Evolutionary conservation across 805 yeast species (phyloP).

Genomic region (Wickerhamiella shivajii): DNA sequence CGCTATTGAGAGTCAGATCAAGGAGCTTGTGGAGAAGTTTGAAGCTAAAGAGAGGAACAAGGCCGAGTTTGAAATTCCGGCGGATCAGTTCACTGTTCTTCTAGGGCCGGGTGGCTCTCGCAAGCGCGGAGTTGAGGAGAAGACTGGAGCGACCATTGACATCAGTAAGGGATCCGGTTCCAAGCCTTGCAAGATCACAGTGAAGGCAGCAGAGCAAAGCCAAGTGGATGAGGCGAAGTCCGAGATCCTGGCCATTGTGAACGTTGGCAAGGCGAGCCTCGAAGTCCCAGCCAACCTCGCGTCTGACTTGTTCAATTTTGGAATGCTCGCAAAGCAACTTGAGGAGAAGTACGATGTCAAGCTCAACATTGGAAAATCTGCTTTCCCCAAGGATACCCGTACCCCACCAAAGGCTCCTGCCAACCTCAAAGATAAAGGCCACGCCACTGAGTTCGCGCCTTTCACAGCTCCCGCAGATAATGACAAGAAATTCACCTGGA

Average conservation of each 20-base stretch:
- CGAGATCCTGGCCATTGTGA: constrained; percentile 44
- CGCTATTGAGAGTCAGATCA: constrained; percentile 46
- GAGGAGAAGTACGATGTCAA: constrained; percentile 39
- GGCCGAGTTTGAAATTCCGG: constrained; percentile 36
- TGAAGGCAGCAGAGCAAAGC: constrained; percentile 50
- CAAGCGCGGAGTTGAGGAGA: constrained; percentile 58
- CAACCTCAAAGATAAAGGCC: constrained; percentile 24
- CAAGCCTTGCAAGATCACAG: constrained; percentile 34
- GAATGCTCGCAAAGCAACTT: constrained; percentile 43
- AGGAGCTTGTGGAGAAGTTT: constrained; percentile 42
- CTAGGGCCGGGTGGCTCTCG: constrained; percentile 72
- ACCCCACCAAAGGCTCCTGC: constrained; percentile 8
- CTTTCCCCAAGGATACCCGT: constrained; percentile 14
- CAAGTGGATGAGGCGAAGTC: constrained; percentile 47
- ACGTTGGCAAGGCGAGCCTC: constrained; percentile 39
- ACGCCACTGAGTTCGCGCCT: constrained; percentile 28
- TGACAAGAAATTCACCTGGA: constrained; percentile 35
- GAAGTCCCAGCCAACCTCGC: constrained; percentile 45
- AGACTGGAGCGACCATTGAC: constrained; percentile 44
- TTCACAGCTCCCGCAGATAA: constrained; percentile 26
- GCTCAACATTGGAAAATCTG: constrained; percentile 37
- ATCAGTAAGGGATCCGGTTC: constrained; percentile 43
- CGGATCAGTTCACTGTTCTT: constrained; percentile 57
- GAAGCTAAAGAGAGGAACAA: constrained; percentile 21
- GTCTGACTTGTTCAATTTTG: constrained; percentile 50